Percentiles rank a stretch among this genome's conserved stretches.
Conservation (phyloP, 805 yeast species). For the Candida sanyiensis region DNA sequence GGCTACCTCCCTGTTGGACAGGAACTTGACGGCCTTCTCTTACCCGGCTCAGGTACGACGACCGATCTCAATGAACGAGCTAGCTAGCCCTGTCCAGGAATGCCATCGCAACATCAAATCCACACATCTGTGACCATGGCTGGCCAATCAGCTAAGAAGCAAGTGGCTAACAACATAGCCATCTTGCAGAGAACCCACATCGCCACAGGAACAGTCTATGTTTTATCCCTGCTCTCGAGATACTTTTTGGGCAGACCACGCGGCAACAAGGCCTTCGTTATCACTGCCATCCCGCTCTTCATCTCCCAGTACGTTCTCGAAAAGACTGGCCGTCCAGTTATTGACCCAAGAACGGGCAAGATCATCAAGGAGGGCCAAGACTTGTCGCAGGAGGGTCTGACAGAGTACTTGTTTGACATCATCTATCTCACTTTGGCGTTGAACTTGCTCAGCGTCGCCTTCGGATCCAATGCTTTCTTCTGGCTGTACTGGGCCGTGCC, state of each 20-base stretch:
- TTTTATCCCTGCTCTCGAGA: constrained; percentile 24
- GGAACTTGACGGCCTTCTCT: no score
- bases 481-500: constrained; percentile 40
- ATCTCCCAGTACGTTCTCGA: constrained; percentile 40
- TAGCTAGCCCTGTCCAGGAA: no score
- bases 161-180: constrained; percentile 37
- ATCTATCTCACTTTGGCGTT: constrained; percentile 48
- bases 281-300: constrained; percentile 30
- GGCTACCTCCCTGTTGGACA: no score
- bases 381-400: constrained; percentile 41
- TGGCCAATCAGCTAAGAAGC: constrained; percentile 50
- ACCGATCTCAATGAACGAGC: no score
- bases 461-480: constrained; percentile 41
- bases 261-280: constrained; percentile 24
- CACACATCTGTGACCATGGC: no score
- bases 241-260: constrained; percentile 34
- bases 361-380: constrained; percentile 44
- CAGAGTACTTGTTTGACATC: constrained; percentile 50
- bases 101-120: no score
- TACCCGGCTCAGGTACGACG: no score
- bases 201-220: constrained; percentile 26
- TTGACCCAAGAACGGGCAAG: constrained; percentile 30
- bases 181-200: constrained; percentile 36
- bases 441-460: constrained; percentile 37
- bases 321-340: constrained; percentile 44